Base-by-base conservation (phyloP, 768 basidiomycete genomes). In the Russula earlei region DNA sequence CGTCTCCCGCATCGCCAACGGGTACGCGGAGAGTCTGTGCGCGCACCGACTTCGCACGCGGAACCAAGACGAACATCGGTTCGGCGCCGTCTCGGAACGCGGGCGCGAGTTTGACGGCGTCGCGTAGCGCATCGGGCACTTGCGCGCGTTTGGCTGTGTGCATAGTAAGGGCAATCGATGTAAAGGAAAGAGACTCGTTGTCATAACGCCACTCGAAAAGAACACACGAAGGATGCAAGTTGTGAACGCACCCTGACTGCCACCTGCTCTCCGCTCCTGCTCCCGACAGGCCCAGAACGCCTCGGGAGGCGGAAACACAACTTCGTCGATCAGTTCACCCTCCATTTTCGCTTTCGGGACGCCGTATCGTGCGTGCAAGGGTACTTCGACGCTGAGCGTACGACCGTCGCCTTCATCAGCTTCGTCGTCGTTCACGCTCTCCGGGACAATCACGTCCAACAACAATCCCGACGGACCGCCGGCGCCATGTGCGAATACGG, bases 11-110 rank as follows among this genome's bases (percentile, higher is more conserved):
- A 19, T 54, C 33, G 1, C 52, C 57, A 9, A 58, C 47, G 11
- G 57, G 52, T 27, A 58, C 57, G n/a, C 34, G 41, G 12, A 58
- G 42, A 29, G 25, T 53, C 47, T 58, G 56, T 34, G 34, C 47
- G 2, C 14, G 40, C 41, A 44, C 8, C 0, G 34, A 14, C 22
- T 37, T 34, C 4, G 20, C 41, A 49, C 15, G 56, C 14, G 47
- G 52, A 15, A 58, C 49, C 41, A 37, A 44, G 4, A 54, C 27
- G 25, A 58, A 33, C 34, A 24, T 25, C 33, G 40, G 37, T 6
- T 6, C 14, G 40, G n/a, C n/a, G 7, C 10, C 40, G 7, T n/a
- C 15, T 24, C 33, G 15, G 38, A 49, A 40, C 33, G 34, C 24
- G 8, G 47, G 50, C 34, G 33, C 38, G n/a, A 57, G 50, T 10